Base-by-base conservation (phyloP, 306 rosid species). In the Rosa persica region DNA sequence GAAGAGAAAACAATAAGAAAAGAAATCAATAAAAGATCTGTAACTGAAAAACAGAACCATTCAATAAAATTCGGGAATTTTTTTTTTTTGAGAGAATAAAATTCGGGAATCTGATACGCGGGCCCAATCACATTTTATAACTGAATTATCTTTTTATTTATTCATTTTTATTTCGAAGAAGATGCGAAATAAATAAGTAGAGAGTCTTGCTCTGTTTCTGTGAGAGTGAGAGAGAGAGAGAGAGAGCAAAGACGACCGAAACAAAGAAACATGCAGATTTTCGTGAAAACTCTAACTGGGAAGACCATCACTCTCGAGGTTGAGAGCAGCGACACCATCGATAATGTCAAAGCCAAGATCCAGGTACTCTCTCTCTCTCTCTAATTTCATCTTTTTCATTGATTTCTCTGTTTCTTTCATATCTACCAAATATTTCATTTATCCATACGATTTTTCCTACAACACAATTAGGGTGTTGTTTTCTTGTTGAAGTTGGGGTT, bases 271-370 rank as follows among this genome's bases (percentile, higher is more conserved):
- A 73, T 73, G 76, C 76, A 73, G 49, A 73, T 73, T 73, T 73
- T 73, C 36, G 76, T 73, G 51, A 73, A 73, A 73, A 73, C 76
- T 66, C 49, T 73, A 52, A 73, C 76, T 1, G 76, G 66, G 13
- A 73, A 73, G 76, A 73, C 76, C 15, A 73, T 73, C 76, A 73
- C 76, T 38, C 76, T 73, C 34, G 76, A 73, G 66, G 76, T 73
- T 38, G 76, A 73, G 76, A 73, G 67, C 67, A 73, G 76, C 49
- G 76, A 73, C 76, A 73, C 76, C 66, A 52, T 73, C 76, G 76
- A 73, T 39, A 73, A 73, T 73, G 76, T 73, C 15, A 73, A 73
- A 38, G 66, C 76, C 38, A 73, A 73, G 76, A 73, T 73, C 76
- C 76, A 73, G 76, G 76, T 54, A 54, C 76, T n/a, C 16, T 30